Percentiles rank a stretch among this genome's conserved stretches.
phyloP scores from a whole-genome alignment of 1,284 basidiomycete genomes.

The Gomphus sp. region DNA sequence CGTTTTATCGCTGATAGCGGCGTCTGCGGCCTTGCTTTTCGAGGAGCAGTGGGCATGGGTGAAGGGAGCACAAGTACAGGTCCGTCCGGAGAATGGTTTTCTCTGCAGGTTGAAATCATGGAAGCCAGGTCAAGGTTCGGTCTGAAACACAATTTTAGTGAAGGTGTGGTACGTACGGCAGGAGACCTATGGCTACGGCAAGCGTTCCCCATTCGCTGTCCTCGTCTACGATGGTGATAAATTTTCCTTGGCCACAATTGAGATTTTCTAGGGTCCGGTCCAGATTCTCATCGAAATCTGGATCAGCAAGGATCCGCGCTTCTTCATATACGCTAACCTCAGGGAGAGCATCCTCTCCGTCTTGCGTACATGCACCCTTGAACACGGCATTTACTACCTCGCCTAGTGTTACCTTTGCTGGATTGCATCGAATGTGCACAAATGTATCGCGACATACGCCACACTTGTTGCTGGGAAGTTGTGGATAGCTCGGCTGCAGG shows the following conservation, averaged over 20 bases:
- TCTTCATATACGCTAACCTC: conserved; percentile 86
- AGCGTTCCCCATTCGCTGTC: conserved; percentile 73
- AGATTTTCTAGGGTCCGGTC: conserved; percentile 66
- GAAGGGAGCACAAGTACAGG: conserved; percentile 51
- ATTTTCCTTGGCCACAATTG: conserved; percentile 65
- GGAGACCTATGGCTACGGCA: conserved; percentile 56
- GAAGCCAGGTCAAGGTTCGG: conserved; percentile 5
- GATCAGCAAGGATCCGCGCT: conserved; percentile 73
- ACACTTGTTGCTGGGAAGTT: conserved; percentile 64
- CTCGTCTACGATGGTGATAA: conserved; percentile 82
- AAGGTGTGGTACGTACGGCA: conserved; percentile 53
- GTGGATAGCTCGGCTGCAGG: conserved; percentile 55
- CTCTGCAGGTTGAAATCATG: conserved; percentile 23
- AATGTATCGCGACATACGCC: conserved; percentile 87
- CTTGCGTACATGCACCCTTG: conserved; percentile 15
- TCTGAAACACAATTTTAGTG: conserved; percentile 7
- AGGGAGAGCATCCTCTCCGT: conserved; percentile 27
- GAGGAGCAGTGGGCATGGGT: conserved; percentile 47
- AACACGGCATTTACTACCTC: conserved; percentile 64
- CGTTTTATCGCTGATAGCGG: conserved; percentile 43
- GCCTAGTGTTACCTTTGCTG: conserved; percentile 54
- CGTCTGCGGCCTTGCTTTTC: conserved; percentile 32
- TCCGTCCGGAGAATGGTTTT: conserved; percentile 39
- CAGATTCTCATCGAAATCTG: conserved; percentile 84
- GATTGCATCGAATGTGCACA: conserved; percentile 62